These are phyloP conservation scores for Fusarium haematococcum DNA, from an alignment of 2,329 filamentous ascomycete genomes.

Conservation along the genomic window DNA sequence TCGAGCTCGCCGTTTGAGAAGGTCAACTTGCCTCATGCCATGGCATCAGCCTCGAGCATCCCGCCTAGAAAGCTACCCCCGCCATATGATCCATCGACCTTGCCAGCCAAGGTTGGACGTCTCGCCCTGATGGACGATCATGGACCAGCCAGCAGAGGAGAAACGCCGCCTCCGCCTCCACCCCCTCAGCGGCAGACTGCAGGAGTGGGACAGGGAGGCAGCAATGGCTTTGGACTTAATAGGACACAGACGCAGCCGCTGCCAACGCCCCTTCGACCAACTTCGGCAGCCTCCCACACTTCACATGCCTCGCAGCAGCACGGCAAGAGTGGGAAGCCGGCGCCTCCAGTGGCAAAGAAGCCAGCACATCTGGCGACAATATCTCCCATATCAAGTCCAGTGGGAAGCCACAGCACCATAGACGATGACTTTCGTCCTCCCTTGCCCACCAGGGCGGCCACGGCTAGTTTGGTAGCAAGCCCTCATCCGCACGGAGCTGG, in stretches of 20 bases:
- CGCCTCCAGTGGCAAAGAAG: constrained; percentile 73
- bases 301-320: constrained; percentile 48
- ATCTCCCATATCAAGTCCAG: constrained; percentile 43
- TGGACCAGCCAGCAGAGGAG: constrained; percentile 37
- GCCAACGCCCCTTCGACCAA: constrained; percentile 47
- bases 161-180: constrained; percentile 60
- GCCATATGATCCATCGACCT: constrained; percentile 59
- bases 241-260: constrained; percentile 45
- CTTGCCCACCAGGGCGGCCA: constrained; percentile 39
- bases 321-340: constrained; percentile 52
- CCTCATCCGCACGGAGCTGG: constrained; percentile 22
- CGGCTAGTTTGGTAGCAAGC: constrained; percentile 21
- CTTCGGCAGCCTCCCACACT: constrained; percentile 50
- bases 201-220: constrained; percentile 25
- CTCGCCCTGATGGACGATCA: constrained; percentile 58
- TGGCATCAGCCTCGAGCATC: constrained; percentile 58
- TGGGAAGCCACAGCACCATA: constrained; percentile 27
- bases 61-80: constrained; percentile 64
- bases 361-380: constrained; percentile 64
- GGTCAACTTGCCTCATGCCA: constrained; percentile 61
- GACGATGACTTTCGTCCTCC: constrained; percentile 43
- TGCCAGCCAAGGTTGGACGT: constrained; percentile 61
- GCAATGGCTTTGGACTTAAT: constrained; percentile 33
- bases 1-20: constrained; percentile 71
- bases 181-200: constrained; percentile 57